Base-by-base conservation (phyloP, 169 alveolate genomes). In the Eimeria tenella region DNA sequence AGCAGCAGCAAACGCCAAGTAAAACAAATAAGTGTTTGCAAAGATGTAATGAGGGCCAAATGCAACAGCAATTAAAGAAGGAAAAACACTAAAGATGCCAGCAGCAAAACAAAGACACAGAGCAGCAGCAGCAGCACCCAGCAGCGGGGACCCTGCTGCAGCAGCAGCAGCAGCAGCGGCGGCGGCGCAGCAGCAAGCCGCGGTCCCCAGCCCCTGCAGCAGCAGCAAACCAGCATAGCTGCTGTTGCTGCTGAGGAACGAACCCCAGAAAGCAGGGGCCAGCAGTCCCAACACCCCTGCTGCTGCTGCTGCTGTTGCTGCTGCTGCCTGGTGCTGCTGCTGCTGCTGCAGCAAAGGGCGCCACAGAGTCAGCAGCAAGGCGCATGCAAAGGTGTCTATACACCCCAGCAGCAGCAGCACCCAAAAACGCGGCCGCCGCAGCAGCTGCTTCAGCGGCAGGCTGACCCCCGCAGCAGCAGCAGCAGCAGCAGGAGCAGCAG, bases 401-500 rank as follows among this genome's bases (percentile, higher is more conserved):
- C 42, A 17, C 49, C 77, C 77, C 31, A 68, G 31, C 31, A 15
- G 42, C 31, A 68, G 77, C 77, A 68, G n/a, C n/a, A 68, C 77
- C 77, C 77, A 68, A 17, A 23, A 15, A 13, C 77, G n/a, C n/a
- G 77, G 77, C 31, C 42, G 11, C 31, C 31, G 11, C 77, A 68
- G n/a, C 11, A 23, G 42, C n/a, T 68, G 77, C 9, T 23, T 3
- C 49, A 68, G 42, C 11, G 42, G 77, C n/a, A 68, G 77, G n/a
- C 77, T 68, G n/a, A 68, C 77, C 77, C 77, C 77, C n/a, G n/a
- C 77, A 68, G 77, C 77, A 13, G 31, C n/a, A n/a, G 77, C 42
- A 31, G 42, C 42, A 31, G 42, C 42, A 31, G 42, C 42, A 31
- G 42, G 42, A 31, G 42, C 42, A 31, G 42, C 42, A 31, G 42